These are phyloP conservation scores for Eremomyces bilateralis DNA, from an alignment of 495 filamentous ascomycete species.

Conservation along the genomic window DNA sequence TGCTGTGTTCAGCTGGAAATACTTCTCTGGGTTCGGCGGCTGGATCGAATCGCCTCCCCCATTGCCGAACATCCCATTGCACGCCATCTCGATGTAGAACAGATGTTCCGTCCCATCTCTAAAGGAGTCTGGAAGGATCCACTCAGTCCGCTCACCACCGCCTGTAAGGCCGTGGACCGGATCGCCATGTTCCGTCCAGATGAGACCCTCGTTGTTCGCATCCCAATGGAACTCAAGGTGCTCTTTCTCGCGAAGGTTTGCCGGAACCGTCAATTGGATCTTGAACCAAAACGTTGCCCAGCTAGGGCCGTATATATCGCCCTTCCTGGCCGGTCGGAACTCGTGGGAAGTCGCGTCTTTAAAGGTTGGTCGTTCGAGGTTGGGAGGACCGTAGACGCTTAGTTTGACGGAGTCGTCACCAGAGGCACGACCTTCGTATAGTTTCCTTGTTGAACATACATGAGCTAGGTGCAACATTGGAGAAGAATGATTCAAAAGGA, in stretches of 20 bases:
- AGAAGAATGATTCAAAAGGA: neutral
- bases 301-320: constrained; percentile 69
- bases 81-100: constrained; percentile 95
- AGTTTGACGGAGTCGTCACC: constrained; percentile 63
- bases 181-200: constrained; percentile 74
- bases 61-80: constrained; percentile 97
- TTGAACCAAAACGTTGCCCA: constrained; percentile 99
- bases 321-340: constrained; percentile 54
- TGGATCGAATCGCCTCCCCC: constrained; percentile 74
- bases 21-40: constrained; percentile 63
- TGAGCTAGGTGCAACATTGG: too few relatives aligned
- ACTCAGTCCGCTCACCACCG: constrained; percentile 73
- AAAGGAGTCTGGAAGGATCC: constrained; percentile 63
- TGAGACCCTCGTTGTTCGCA: constrained; percentile 69
- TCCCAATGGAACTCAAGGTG: constrained; percentile 92
- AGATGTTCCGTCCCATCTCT: constrained; percentile 68
- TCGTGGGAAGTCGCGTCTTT: constrained; percentile 63
- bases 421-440: constrained; percentile 49
- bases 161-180: constrained; percentile 85
- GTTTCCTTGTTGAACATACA: constrained; percentile 28
- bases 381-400: constrained; percentile 65
- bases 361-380: constrained; percentile 66
- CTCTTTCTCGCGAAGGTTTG: constrained; percentile 44
- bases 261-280: constrained; percentile 53
- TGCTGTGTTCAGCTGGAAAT: constrained; percentile 54